phyloP scores from a whole-genome alignment of 1,284 basidiomycete genomes.

The Ganoderma lingzhi region DNA sequence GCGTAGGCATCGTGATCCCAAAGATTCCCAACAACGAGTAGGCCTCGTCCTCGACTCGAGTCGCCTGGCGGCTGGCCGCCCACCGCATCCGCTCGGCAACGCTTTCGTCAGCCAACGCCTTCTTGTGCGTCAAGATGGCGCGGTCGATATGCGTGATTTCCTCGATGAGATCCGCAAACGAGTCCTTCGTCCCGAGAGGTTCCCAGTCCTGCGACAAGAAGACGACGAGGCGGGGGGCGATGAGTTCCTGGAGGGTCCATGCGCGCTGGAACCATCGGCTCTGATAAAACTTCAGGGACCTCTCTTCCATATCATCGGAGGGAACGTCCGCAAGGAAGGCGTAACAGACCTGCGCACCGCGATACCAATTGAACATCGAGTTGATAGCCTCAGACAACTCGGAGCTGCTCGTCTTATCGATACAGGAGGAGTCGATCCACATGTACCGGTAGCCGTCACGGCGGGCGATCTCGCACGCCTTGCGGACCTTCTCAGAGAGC shows the following conservation, averaged over 20 bases:
- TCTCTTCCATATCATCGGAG: not conserved
- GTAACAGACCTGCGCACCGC: constrained; percentile 6
- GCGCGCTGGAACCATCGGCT: constrained; percentile 6
- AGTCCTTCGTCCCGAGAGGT: not conserved
- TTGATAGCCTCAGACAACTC: constrained; percentile 17
- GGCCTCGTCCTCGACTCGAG: constrained; percentile 9
- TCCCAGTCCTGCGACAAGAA: constrained; percentile 8
- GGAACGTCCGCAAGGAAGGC: constrained; percentile 14
- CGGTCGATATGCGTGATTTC: not conserved
- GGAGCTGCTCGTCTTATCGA: constrained; percentile 18
- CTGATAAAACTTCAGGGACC: not conserved
- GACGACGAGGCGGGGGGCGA: constrained; percentile 1
- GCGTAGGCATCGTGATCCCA: constrained; percentile 1
- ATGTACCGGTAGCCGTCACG: constrained; percentile 4
- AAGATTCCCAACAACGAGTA: constrained; percentile 14
- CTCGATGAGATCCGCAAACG: not conserved
- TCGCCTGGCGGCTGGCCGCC: not conserved
- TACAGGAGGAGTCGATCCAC: constrained; percentile 19
- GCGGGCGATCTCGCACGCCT: constrained; percentile 7
- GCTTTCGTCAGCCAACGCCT: not conserved
- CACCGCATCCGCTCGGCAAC: constrained; percentile 13
- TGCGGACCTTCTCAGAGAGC: constrained; percentile 9
- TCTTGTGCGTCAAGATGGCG: not conserved
- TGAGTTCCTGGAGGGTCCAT: constrained; percentile 17
- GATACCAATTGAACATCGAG: constrained; percentile 14